Evolutionary conservation across 1,284 basidiomycete species (phyloP).

Genomic region (Pterulicium gracile): DNA sequence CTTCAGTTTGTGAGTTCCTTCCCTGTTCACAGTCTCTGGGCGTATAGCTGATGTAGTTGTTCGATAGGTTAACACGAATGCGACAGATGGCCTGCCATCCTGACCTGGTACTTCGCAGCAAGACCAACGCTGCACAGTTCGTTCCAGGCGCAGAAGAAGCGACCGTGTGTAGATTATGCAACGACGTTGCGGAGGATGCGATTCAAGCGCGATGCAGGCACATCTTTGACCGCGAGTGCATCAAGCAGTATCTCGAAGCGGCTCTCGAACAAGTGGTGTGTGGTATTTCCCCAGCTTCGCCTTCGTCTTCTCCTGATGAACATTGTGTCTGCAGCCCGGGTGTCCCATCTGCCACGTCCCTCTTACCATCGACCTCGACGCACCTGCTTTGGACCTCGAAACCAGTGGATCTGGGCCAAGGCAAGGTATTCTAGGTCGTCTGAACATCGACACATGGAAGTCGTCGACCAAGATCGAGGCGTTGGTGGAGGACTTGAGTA

Average conservation of each 20-base stretch:
- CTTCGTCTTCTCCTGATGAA: background rate
- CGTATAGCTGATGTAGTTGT: constrained; percentile 3
- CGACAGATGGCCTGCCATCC: constrained; percentile 95
- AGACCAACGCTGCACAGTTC: constrained; percentile 59
- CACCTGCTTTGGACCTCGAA: constrained; percentile 80
- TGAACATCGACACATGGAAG: constrained; percentile 86
- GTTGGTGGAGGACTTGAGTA: constrained; percentile 86
- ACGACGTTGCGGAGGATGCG: constrained; percentile 95
- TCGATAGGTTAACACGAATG: constrained; percentile 70
- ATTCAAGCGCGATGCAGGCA: constrained; percentile 89
- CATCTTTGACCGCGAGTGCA: constrained; percentile 92
- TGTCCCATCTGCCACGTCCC: constrained; percentile 95
- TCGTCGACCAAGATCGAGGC: constrained; percentile 98
- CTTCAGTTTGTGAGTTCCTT: constrained; percentile 59
- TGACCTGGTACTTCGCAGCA: constrained; percentile 89
- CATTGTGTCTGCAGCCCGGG: constrained; percentile 49
- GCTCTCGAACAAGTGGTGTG: constrained; percentile 63
- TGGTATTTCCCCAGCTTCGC: constrained; percentile 7
- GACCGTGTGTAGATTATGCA: constrained; percentile 88
- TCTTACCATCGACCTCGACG: constrained; percentile 92
- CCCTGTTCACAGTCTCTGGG: background rate
- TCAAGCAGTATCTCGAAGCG: constrained; percentile 83
- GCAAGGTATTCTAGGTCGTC: constrained; percentile 89
- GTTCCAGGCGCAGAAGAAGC: constrained; percentile 57
- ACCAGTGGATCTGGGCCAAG: constrained; percentile 48